Conservation (phyloP, 1,284 basidiomycete genomes). For the Cutaneotrichosporon cavernicola region DNA sequence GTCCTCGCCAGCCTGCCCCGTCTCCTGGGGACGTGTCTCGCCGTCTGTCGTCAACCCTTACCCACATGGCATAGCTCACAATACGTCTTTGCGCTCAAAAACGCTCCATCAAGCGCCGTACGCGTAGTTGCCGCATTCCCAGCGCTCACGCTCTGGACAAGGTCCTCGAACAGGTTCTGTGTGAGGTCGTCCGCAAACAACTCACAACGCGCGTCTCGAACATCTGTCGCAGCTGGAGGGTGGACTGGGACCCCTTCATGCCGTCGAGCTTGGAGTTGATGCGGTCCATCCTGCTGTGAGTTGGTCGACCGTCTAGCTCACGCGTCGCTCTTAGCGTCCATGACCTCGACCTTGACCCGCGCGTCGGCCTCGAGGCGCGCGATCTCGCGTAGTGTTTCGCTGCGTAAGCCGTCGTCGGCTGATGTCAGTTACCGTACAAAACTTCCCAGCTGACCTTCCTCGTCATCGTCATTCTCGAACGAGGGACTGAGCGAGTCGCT, state of each 20-base stretch:
- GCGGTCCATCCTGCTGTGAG: constrained; percentile 4
- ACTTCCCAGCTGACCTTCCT: neutral
- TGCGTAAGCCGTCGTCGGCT: neutral
- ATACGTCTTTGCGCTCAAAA: neutral
- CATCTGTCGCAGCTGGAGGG: neutral
- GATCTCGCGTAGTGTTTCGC: neutral
- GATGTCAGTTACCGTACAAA: neutral
- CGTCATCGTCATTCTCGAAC: neutral
- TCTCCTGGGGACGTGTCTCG: neutral
- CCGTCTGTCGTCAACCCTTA: neutral
- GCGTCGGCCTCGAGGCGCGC: neutral
- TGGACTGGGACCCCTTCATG: neutral
- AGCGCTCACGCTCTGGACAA: neutral
- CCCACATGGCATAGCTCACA: neutral
- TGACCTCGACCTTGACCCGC: neutral
- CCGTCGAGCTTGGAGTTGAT: neutral
- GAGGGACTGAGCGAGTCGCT: neutral
- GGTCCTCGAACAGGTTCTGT: neutral
- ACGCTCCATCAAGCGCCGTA: neutral
- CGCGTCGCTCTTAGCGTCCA: neutral
- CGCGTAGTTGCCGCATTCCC: neutral
- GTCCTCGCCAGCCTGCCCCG: neutral
- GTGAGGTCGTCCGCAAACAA: neutral
- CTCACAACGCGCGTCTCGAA: constrained; percentile 10
- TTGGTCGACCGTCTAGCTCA: neutral